Evolutionary conservation across 345 rosid genomes (phyloP), one percentile per base, ranked within the genome.

Genomic region (Eucalyptus camaldulensis): DNA sequence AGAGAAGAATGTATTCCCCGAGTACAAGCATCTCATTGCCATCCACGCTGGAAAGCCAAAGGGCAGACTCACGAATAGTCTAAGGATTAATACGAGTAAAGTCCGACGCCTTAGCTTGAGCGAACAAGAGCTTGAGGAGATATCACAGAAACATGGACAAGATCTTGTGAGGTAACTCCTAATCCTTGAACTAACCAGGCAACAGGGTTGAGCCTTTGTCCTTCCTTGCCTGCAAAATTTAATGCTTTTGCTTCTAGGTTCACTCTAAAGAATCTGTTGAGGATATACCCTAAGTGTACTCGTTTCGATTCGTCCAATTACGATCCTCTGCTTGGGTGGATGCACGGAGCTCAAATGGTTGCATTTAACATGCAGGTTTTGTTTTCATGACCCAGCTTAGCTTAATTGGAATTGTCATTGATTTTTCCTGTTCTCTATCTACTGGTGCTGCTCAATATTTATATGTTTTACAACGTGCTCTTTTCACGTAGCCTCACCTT

Each of bases 261-360:
- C 89, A 95, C 99, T 29, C 99, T 94, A 91, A 88, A 87, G 92
- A 96, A 96, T 90, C 56, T 97, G 80, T 89, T 97, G 56, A 90
- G 99, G 92, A 93, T 97, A 54, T 97, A 93, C 90, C 99, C 99
- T 0, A 97, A 95, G 91, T 96, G 96, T 33, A 91, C 90, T 43
- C 94, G 99, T 13, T 80, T 97, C 5, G 87, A 91, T 88, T 97
- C 99, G 12, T 95, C 99, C 13, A 97, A 97, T 89, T 97, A 96
- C 92, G 88, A 97, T 90, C 99, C 99, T 33, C 89, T 94, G 11
- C 62, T 95, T 49, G 98, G 98, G 47, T 97, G 99, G 99, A 95
- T 90, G 90, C 96, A 96, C 88, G 99, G 99, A 92, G 99, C 99
- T 92, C 99, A 97, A 91, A 96, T 97, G 99, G 98, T 96, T 87